A percentile compares a stretch with the other conserved stretches of the same genome.
phyloP scores from a whole-genome alignment of 805 yeast species.

The Tetrapisispora iriomotensis region DNA sequence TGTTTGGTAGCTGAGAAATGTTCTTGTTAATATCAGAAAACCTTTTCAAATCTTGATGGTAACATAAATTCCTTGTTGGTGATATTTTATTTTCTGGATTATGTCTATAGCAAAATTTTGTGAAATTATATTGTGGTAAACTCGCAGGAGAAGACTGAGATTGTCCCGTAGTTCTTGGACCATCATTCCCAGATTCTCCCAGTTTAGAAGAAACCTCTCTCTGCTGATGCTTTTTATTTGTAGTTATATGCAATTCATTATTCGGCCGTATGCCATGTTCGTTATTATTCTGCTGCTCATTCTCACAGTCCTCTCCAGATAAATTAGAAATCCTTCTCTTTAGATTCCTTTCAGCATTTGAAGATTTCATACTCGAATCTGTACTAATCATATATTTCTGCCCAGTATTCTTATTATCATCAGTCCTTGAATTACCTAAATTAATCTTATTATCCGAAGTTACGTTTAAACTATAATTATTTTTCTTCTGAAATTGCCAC shows the following conservation, averaged over 20 bases:
- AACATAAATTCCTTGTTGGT: slow-evolving; percentile 20
- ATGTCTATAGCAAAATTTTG: slow-evolving; percentile 81
- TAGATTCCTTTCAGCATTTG: background rate
- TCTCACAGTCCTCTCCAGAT: background rate
- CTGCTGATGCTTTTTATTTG: too few species aligned
- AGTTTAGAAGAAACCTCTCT: too few species aligned
- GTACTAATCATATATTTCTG: too few species aligned
- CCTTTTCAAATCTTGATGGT: slow-evolving; percentile 20
- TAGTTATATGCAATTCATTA: background rate
- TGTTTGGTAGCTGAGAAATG: slow-evolving; percentile 40
- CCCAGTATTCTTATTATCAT: too few species aligned
- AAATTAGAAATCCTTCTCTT: background rate
- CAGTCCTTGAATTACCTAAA: too few species aligned
- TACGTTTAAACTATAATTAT: background rate
- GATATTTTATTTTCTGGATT: slow-evolving; percentile 72
- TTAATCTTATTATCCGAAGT: background rate
- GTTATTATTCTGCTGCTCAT: background rate
- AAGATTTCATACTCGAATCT: too few species aligned
- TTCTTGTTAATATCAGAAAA: slow-evolving; percentile 23
- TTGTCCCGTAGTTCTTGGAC: background rate
- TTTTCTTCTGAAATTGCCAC: background rate
- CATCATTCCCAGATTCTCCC: too few species aligned
- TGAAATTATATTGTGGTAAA: slow-evolving; percentile 39
- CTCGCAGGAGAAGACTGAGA: background rate
- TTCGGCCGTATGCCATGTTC: background rate